Conservation (phyloP, 306 rosid species). For the Carpinus fangiana region DNA sequence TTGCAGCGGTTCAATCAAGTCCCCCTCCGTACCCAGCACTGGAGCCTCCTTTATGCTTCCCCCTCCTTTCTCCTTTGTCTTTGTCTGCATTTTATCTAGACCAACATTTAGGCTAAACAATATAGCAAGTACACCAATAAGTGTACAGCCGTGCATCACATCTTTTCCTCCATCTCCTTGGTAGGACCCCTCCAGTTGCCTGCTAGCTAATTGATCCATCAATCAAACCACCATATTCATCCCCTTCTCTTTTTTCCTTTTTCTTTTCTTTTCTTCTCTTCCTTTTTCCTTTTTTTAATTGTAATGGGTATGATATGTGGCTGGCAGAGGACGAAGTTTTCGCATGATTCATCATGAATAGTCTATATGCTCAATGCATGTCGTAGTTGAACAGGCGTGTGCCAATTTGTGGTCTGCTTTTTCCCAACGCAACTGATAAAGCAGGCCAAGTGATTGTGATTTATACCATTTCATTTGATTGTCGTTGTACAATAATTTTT, state of each 20-base stretch:
- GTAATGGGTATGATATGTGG: background rate
- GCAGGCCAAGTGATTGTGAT: background rate
- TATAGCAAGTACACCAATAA: background rate
- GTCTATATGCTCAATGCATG: background rate
- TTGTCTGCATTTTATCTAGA: slow-evolving; percentile 10
- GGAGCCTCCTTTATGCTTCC: background rate
- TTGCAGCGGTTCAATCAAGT: slow-evolving; percentile 55
- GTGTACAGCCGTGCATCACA: no score
- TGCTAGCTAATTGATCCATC: background rate
- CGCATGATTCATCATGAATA: background rate
- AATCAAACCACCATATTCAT: background rate
- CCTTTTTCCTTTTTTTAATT: background rate
- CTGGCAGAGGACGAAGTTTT: background rate
- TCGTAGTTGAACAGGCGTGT: background rate
- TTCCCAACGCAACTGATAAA: background rate
- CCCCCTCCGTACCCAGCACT: slow-evolving; percentile 57
- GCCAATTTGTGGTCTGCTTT: background rate
- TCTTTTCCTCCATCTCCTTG: slow-evolving; percentile 5
- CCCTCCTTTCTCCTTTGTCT: background rate
- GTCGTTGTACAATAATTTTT: no score
- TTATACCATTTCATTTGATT: background rate
- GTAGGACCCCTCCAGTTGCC: slow-evolving; percentile 19
- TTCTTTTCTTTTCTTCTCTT: background rate
- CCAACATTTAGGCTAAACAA: background rate
- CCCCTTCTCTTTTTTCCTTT: background rate